A percentile compares a stretch with the other conserved stretches of the same genome.
These are phyloP conservation scores for Croton setiger DNA, from an alignment of 441 rosid species.

Conservation along the genomic window DNA sequence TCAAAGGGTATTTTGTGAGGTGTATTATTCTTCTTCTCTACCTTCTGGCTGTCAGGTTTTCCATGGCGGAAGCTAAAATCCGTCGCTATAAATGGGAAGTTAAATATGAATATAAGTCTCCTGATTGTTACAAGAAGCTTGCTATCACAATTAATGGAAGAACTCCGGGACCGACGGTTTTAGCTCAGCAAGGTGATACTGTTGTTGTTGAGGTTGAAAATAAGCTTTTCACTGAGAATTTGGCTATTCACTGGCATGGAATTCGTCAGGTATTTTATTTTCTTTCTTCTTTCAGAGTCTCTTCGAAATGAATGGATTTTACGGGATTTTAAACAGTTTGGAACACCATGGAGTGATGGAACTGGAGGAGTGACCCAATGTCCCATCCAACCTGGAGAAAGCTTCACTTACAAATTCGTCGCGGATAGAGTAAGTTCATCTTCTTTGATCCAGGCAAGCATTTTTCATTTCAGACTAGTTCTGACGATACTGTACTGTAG, in stretches of 20 bases:
- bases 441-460: not conserved
- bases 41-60: not conserved
- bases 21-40: not conserved
- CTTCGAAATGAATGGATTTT: not conserved
- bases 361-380: slow-evolving; percentile 1
- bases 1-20: not conserved
- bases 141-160: slow-evolving; percentile 26
- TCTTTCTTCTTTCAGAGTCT: not conserved
- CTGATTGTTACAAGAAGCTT: slow-evolving; percentile 13
- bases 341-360: slow-evolving; percentile 24
- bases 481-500: slow-evolving; percentile 25
- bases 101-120: not conserved
- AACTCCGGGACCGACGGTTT: slow-evolving; percentile 56
- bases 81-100: slow-evolving; percentile 16
- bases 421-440: slow-evolving; percentile 8
- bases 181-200: slow-evolving; percentile 51
- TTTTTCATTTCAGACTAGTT: not conserved
- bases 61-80: slow-evolving; percentile 4
- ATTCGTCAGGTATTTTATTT: slow-evolving; percentile 48
- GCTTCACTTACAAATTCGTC: slow-evolving; percentile 14
- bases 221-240: slow-evolving; percentile 48
- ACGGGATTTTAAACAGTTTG: not conserved
- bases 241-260: slow-evolving; percentile 77
- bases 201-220: slow-evolving; percentile 54
- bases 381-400: not conserved